These are phyloP conservation scores for Yamadazyma buinensis DNA, from an alignment of 1,139 yeast genomes.

Conservation along the genomic window DNA sequence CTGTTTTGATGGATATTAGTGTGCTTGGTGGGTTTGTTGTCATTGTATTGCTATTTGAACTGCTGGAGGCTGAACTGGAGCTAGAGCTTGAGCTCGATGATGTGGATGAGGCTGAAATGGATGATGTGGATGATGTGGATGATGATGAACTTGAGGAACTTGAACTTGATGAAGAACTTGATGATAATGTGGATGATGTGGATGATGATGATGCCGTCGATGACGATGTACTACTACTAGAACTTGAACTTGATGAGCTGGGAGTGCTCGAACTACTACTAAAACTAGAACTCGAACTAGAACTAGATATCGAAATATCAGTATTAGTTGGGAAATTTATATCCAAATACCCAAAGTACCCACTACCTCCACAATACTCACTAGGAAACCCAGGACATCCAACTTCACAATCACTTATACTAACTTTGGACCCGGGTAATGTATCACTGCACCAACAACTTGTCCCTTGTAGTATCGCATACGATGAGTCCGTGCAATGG, in stretches of 20 bases:
- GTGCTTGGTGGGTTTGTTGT: constrained; percentile 2
- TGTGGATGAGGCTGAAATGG: background rate
- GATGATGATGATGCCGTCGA: background rate
- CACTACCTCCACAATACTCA: constrained; percentile 32
- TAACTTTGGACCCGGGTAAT: constrained; percentile 40
- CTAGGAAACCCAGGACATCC: constrained; percentile 49
- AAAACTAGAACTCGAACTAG: background rate
- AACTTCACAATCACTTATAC: constrained; percentile 35
- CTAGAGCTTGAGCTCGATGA: background rate
- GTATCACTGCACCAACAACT: constrained; percentile 62
- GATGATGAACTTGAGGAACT: constrained; percentile 5
- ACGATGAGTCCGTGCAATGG: constrained; percentile 42
- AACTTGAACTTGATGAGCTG: background rate
- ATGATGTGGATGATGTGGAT: background rate
- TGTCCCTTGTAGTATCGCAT: constrained; percentile 49
- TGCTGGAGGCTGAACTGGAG: background rate
- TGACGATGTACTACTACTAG: constrained; percentile 4
- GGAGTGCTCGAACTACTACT: constrained; percentile 8
- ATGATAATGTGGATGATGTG: background rate
- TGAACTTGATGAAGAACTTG: background rate
- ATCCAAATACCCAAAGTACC: constrained; percentile 33
- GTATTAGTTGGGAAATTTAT: constrained; percentile 20
- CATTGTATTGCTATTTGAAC: background rate
- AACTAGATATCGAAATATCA: constrained; percentile 7
- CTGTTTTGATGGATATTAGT: constrained; percentile 23